These are phyloP conservation scores for Falciphora oryzae DNA, from an alignment of 2,329 filamentous ascomycete species.

Conservation along the genomic window DNA sequence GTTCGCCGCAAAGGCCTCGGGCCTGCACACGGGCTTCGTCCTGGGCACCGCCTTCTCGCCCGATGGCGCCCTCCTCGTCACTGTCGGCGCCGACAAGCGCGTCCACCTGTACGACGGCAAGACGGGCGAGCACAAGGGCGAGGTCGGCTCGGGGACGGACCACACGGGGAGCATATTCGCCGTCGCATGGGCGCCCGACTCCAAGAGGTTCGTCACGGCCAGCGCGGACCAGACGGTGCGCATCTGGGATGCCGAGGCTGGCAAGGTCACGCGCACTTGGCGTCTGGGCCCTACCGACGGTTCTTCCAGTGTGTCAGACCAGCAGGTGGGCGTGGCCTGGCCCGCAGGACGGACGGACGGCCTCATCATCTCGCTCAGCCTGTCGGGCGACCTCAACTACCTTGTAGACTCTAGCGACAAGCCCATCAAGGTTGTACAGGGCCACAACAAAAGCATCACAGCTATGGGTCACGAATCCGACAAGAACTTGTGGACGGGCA, in stretches of 20 bases:
- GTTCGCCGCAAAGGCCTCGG: constrained; percentile 77
- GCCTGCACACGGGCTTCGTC: constrained; percentile 81
- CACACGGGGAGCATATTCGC: constrained; percentile 92
- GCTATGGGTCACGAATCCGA: constrained; percentile 57
- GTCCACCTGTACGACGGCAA: constrained; percentile 97
- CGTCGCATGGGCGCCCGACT: constrained; percentile 84
- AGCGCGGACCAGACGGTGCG: constrained; percentile 93
- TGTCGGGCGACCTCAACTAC: constrained; percentile 88
- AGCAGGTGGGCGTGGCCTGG: constrained; percentile 94
- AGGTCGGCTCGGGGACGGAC: constrained; percentile 48
- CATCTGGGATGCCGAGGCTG: constrained; percentile 83
- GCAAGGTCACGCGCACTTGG: constrained; percentile 76
- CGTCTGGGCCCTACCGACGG: constrained; percentile 68
- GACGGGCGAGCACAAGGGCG: constrained; percentile 78
- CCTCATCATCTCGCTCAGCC: constrained; percentile 81
- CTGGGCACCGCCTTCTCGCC: constrained; percentile 86
- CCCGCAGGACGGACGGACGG: constrained; percentile 76
- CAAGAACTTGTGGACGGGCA: constrained; percentile 68
- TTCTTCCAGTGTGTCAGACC: constrained; percentile 65
- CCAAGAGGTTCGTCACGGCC: constrained; percentile 79
- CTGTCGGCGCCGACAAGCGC: constrained; percentile 83
- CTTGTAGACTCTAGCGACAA: constrained; percentile 64
- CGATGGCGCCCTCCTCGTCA: constrained; percentile 75
- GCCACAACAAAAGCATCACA: constrained; percentile 89
- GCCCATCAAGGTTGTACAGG: constrained; percentile 68